Evolutionary conservation across 306 rosid genomes (phyloP), one percentile per base, ranked within the genome.

Genomic region (Phaseolus lunatus): DNA sequence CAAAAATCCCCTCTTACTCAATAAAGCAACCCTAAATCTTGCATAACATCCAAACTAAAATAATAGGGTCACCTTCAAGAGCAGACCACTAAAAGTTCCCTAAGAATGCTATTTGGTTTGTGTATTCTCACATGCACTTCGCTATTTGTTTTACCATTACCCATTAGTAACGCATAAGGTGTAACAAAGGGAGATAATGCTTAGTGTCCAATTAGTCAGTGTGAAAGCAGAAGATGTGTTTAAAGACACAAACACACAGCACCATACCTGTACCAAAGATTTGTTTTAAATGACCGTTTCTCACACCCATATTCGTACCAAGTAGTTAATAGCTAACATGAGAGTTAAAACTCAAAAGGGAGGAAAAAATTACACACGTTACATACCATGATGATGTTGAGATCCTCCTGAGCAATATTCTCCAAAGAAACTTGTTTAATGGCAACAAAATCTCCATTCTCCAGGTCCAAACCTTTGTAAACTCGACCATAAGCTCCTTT

Each of bases 361-460:
- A 33, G 37, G 22, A 64, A 63, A 48, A n/a, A 4, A 77, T n/a
- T 35, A 53, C 67, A 49, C 69, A 65, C 31, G 19, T 67, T 81
- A 63, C 82, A 37, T 86, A 96, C 99, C 99, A 96, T 96, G 64
- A 96, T 96, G 84, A 96, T 83, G 78, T 96, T 96, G 84, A 96
- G 99, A 91, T 96, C 99, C 84, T 92, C 99, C 80, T 96, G 99
- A 49, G 96, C 99, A 85, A 96, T 96, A 81, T 96, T 96, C 86
- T 96, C 99, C 94, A 92, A 87, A n/a, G 99, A 96, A 91, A 96
- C 98, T 83, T 96, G 99, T 72, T 96, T 96, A 80, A 96, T 92
- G 66, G 99, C 99, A 69, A 96, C 99, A 78, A 92, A 96, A 83
- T 91, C 98, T 81, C 98, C 99, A 83, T 90, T 96, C 84, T 96